These are phyloP conservation scores for Pseudogymnoascus pannorum DNA, from an alignment of 2,329 filamentous ascomycete genomes.

Conservation along the genomic window DNA sequence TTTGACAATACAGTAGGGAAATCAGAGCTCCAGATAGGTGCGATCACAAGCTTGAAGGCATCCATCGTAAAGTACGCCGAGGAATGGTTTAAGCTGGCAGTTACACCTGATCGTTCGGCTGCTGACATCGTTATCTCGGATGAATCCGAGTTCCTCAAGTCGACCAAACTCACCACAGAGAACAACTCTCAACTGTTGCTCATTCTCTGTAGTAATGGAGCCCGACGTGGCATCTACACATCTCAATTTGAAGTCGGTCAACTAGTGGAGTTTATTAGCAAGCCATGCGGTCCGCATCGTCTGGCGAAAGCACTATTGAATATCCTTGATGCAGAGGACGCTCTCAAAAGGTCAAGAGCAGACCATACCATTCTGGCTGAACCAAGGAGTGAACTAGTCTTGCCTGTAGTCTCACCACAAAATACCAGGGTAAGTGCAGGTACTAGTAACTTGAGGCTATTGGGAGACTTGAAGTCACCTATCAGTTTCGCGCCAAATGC, in stretches of 20 bases:
- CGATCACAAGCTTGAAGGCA: conserved; percentile 15
- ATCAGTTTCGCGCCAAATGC: conserved; percentile 20
- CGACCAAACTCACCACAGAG: conserved; percentile 9
- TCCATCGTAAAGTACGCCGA: conserved; percentile 19
- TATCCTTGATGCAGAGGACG: conserved; percentile 19
- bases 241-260: conserved; percentile 14
- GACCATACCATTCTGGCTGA: background rate
- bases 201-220: conserved; percentile 19
- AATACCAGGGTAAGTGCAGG: conserved; percentile 14
- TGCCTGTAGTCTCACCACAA: conserved; percentile 8
- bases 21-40: conserved; percentile 14
- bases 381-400: background rate
- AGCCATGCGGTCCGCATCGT: conserved; percentile 21
- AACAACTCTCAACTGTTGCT: conserved; percentile 13
- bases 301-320: conserved; percentile 22
- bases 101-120: conserved; percentile 8
- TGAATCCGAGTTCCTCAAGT: conserved; percentile 15
- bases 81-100: conserved; percentile 18
- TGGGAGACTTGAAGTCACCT: background rate
- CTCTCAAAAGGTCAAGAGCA: background rate
- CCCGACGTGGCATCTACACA: conserved; percentile 16
- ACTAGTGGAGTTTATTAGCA: conserved; percentile 20
- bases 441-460: conserved; percentile 12
- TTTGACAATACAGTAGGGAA: conserved; percentile 15
- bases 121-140: conserved; percentile 20